Base-by-base conservation (phyloP, 2,329 filamentous ascomycete genomes). In the Trichoderma simmonsii region DNA sequence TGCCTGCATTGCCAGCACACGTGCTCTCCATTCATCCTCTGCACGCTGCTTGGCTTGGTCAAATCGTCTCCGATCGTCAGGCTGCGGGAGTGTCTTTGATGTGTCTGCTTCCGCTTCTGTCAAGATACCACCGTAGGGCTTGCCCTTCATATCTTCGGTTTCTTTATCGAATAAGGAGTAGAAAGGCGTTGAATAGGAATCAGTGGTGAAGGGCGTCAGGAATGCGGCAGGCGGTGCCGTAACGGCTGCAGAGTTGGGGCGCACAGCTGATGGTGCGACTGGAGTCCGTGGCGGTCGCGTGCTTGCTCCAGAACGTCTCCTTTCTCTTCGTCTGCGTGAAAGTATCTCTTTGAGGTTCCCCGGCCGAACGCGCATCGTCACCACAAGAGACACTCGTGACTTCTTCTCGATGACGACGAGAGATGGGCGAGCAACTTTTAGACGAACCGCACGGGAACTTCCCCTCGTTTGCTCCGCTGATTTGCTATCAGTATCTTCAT, bases 111-210 rank as follows among this genome's bases (percentile, higher is more conserved):
- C 95, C 0, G 87, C 86, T 80, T 98, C 95, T 0, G 89, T 93
- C 32, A 99, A 85, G 66, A 99, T 97, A 1, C 96, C 96, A 32
- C 96, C 96, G 75, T 98, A 99, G 0, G 96, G 96, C 79, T 97
- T 98, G 64, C 92, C 92, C 80, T 97, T 97, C 51, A 90, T 85
- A 77, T 98, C 95, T 73, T 98, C 95, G 21, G 90, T 90, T 76
- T 98, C 95, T 75, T 93, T 93, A 76, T 98, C 95, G 73, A 92
- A 92, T 75, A 98, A 95, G 0, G 93, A 93, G 77, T 95, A 95
- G 78, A 97, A 95, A 1, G 93, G 92, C 73, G 94, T 92, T 1
- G 90, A 89, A 78, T 93, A 95, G 56, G 82, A 83, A 76, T 89
- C 80, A 77, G 87, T 78, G 79, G 88, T 81, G 82, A 89, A 83